Evolutionary conservation across 345 rosid genomes (phyloP).

Genomic region (Orychophragmus violaceus): DNA sequence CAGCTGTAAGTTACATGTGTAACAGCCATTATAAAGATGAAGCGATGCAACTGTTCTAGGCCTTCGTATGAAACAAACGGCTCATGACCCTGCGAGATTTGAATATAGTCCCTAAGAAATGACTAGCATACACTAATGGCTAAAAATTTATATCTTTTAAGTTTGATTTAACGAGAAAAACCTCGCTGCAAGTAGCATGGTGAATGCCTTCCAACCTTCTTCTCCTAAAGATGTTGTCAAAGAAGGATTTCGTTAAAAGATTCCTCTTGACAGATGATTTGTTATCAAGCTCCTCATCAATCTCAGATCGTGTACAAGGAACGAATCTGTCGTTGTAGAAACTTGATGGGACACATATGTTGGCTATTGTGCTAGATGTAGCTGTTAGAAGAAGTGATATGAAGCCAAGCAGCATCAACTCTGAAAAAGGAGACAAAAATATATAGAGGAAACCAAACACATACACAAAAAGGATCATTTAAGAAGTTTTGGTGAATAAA

Average conservation of each 20-base stretch:
- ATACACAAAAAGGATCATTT: not conserved
- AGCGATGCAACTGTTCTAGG: slow-evolving; percentile 90
- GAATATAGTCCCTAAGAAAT: not conserved
- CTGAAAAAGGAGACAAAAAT: slow-evolving; percentile 33
- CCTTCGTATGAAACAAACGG: slow-evolving; percentile 93
- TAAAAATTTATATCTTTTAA: not conserved
- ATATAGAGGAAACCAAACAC: slow-evolving; percentile 7
- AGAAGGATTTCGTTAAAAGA: slow-evolving; percentile 34
- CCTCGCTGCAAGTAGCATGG: slow-evolving; percentile 68
- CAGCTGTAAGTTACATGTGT: slow-evolving; percentile 94
- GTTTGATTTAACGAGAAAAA: too few species aligned
- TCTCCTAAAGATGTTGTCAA: slow-evolving; percentile 45
- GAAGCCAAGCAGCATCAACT: slow-evolving; percentile 97
- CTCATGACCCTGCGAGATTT: slow-evolving; percentile 58
- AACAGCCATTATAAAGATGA: slow-evolving; percentile 96
- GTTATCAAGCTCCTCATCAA: slow-evolving; percentile 39
- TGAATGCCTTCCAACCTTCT: slow-evolving; percentile 49
- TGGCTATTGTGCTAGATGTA: slow-evolving; percentile 69
- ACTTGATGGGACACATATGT: slow-evolving; percentile 79
- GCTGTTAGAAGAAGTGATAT: slow-evolving; percentile 92
- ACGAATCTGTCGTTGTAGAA: slow-evolving; percentile 66
- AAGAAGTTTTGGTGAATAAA: not conserved
- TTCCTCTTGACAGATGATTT: slow-evolving; percentile 46
- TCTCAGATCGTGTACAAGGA: slow-evolving; percentile 69
- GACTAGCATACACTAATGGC: not conserved